phyloP scores from a whole-genome alignment of 352 stramenopile genomes.

The Phytophthora hybrid region DNA sequence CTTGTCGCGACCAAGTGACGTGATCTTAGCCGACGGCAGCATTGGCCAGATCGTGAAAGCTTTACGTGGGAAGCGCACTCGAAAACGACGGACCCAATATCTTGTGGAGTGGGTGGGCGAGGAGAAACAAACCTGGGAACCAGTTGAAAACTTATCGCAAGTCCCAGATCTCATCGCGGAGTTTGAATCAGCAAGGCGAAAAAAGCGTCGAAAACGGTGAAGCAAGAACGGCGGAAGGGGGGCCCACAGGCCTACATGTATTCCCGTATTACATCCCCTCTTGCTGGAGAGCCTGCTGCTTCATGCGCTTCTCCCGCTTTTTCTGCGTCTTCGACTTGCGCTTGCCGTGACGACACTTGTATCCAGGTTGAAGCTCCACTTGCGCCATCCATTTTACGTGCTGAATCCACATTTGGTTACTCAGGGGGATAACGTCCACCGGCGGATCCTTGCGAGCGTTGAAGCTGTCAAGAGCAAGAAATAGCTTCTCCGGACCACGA shows the following conservation, averaged over 20 bases:
- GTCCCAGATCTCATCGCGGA: constrained; percentile 11
- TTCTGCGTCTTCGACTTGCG: constrained; percentile 3
- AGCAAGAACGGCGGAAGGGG: background rate
- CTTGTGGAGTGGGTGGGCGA: constrained; percentile 29
- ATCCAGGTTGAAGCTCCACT: background rate
- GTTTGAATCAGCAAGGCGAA: background rate
- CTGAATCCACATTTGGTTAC: background rate
- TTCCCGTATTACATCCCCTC: constrained; percentile 16
- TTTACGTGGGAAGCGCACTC: background rate
- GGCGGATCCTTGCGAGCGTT: background rate
- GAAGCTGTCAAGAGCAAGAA: background rate
- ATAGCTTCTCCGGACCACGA: background rate
- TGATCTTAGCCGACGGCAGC: constrained; percentile 8
- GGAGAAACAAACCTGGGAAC: constrained; percentile 4
- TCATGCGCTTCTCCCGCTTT: background rate
- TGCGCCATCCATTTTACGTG: constrained; percentile 3
- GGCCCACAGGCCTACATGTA: constrained; percentile 13
- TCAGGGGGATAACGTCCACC: background rate
- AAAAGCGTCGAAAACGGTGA: constrained; percentile 7
- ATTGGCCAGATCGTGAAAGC: constrained; percentile 12
- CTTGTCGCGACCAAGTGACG: background rate
- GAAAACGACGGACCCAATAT: constrained; percentile 15
- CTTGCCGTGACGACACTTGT: constrained; percentile 4
- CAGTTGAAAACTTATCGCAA: constrained; percentile 4
- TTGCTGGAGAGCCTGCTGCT: background rate